Percentiles rank a stretch among this genome's conserved stretches.
Conservation (phyloP, 345 rosid species). For the Gossypium arboreum region DNA sequence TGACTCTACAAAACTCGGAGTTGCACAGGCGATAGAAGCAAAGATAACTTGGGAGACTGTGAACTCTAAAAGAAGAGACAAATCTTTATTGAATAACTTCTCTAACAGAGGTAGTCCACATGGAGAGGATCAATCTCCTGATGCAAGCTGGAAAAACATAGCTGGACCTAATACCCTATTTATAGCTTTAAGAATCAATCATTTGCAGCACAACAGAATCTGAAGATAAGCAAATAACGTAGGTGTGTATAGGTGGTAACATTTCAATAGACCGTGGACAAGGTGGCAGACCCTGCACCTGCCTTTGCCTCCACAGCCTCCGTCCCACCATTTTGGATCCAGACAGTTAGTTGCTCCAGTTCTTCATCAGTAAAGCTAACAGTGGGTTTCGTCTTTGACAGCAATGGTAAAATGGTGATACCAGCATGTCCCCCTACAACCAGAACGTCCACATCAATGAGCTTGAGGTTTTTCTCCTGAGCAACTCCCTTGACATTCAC, state of each 20-base stretch:
- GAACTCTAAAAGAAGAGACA: too few relatives aligned
- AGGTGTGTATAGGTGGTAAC: too few relatives aligned
- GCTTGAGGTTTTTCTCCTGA: constrained; percentile 40
- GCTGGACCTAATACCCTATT: too few relatives aligned
- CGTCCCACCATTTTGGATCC: background rate
- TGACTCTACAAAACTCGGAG: too few relatives aligned
- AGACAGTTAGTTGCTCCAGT: background rate
- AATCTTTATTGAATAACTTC: too few relatives aligned
- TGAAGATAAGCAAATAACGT: background rate
- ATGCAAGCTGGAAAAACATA: too few relatives aligned
- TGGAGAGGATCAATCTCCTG: too few relatives aligned
- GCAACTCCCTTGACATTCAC: constrained; percentile 35
- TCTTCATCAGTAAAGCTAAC: background rate
- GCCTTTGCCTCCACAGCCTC: background rate
- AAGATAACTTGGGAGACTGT: too few relatives aligned
- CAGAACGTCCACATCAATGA: background rate
- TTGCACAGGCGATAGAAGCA: too few relatives aligned
- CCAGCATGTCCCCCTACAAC: background rate
- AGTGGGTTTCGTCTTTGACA: background rate
- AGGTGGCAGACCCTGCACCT: background rate
- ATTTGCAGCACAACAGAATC: too few relatives aligned
- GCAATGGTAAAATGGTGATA: background rate
- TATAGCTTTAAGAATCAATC: too few relatives aligned
- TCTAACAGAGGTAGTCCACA: too few relatives aligned
- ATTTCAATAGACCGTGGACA: constrained; percentile 64